Evolutionary conservation across 305 asterid genomes (phyloP).

Genomic region (Fraxinus ornus): DNA sequence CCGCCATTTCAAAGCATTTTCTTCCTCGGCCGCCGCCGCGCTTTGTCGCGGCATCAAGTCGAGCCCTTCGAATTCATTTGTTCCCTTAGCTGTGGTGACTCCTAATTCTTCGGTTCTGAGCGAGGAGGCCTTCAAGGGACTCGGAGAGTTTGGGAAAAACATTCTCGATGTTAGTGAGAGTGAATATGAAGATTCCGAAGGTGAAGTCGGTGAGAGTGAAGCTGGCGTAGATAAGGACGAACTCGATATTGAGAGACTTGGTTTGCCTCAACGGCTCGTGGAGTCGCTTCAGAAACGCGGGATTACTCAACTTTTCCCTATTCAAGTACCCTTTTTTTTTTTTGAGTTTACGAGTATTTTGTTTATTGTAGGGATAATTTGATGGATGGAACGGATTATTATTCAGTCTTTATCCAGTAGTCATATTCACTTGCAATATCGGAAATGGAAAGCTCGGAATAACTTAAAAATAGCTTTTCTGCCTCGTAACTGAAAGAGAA

Average conservation of each 20-base stretch:
- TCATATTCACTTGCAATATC: background rate
- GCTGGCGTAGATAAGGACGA: conserved; percentile 39
- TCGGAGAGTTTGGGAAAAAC: conserved; percentile 52
- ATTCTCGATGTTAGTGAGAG: conserved; percentile 40
- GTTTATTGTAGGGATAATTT: background rate
- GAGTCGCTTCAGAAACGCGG: conserved; percentile 70
- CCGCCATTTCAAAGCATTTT: conserved; percentile 43
- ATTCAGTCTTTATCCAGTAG: background rate
- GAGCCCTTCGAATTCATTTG: conserved; percentile 28
- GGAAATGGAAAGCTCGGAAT: background rate
- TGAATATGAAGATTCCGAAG: conserved; percentile 51
- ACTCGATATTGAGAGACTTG: conserved; percentile 49
- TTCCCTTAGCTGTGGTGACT: conserved; percentile 57
- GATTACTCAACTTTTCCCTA: conserved; percentile 76
- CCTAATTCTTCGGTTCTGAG: conserved; percentile 73
- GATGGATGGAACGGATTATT: background rate
- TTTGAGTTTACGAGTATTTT: background rate
- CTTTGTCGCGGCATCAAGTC: conserved; percentile 36
- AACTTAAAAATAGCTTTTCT: background rate
- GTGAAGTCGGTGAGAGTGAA: conserved; percentile 30
- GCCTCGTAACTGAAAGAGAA: background rate
- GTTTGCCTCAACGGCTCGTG: conserved; percentile 62
- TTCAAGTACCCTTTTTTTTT: conserved; percentile 47
- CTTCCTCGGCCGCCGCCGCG: conserved; percentile 27
- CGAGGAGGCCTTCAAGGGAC: conserved; percentile 74